These are phyloP conservation scores for Epichloe elymi DNA, from an alignment of 2,329 filamentous ascomycete genomes.

Conservation along the genomic window DNA sequence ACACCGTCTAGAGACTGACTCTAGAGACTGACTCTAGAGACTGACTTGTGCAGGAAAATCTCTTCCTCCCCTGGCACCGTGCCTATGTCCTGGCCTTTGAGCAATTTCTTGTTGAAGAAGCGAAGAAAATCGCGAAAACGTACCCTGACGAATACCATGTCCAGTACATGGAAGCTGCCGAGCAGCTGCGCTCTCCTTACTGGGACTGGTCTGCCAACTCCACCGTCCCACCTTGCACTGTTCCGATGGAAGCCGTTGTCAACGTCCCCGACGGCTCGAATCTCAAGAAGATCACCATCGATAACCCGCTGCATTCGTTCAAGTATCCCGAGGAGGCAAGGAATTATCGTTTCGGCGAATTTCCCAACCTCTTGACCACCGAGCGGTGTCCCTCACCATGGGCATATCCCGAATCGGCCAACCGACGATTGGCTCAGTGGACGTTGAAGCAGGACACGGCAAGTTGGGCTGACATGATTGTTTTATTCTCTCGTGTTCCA, in stretches of 20 bases:
- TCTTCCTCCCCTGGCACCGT: conserved; percentile 43
- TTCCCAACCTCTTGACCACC: conserved; percentile 17
- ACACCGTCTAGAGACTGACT: background rate
- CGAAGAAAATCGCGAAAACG: conserved; percentile 29
- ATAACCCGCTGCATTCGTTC: conserved; percentile 41
- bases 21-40: too few species aligned
- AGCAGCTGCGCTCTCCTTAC: conserved; percentile 33
- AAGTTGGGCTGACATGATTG: conserved; percentile 10
- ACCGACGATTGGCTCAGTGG: conserved; percentile 17
- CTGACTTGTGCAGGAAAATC: conserved; percentile 25
- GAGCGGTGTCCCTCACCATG: conserved; percentile 24
- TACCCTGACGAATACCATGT: conserved; percentile 24
- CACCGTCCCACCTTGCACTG: conserved; percentile 29
- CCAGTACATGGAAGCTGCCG: conserved; percentile 31
- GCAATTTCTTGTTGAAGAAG: conserved; percentile 38
- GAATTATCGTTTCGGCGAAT: conserved; percentile 22
- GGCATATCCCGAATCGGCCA: conserved; percentile 27
- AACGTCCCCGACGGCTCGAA: conserved; percentile 25
- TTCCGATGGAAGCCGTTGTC: conserved; percentile 22
- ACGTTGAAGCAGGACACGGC: conserved; percentile 29
- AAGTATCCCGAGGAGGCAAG: conserved; percentile 29
- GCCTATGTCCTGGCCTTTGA: conserved; percentile 42
- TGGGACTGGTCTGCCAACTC: conserved; percentile 40
- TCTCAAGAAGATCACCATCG: conserved; percentile 20
- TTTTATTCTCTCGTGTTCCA: background rate